Evolutionary conservation across 331 rosid genomes (phyloP), one percentile per base, ranked within the genome.

Genomic region (Arachis monticola): DNA sequence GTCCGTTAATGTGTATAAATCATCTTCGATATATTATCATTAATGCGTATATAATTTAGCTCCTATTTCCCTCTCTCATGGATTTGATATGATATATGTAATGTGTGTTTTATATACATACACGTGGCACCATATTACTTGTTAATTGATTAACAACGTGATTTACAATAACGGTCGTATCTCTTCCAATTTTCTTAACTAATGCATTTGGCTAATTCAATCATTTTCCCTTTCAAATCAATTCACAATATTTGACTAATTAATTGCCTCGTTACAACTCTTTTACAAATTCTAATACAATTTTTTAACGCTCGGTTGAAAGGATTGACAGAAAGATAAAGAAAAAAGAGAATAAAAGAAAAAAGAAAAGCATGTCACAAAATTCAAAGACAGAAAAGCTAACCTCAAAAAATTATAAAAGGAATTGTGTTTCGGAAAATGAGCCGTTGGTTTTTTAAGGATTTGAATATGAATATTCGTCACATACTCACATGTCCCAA

Each of bases 361-460:
- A 10, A 67, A 59, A 47, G 2, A 0, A 40, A 76, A 77, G 65
- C 10, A 48, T n/a, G 10, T 27, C 22, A 27, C 67, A 51, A 32
- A 51, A 38, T 63, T 74, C 60, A 59, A 74, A 74, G 38, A 0
- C 9, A 5, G n/a, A 67, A 56, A 74, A n/a, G 55, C 0, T 8
- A 10, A 61, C 6, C 32, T 9, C 12, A 41, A 14, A 32, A 38
- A 32, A 3, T 12, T 5, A 5, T 2, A 44, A 55, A 30, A 60
- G 45, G 4, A 8, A 17, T 61, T 22, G 63, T 8, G 30, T 52
- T 63, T 73, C 10, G 80, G 72, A 13, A 62, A 75, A 48, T 69
- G 83, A 70, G 65, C 88, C 87, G 87, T 87, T 77, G 41, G 41
- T 3, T 38, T 35, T 35, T 75, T 57, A 74, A 11, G 78, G 73